Conservation (phyloP, 371 early-diverging fungal species). For the Entomophthora muscae region DNA sequence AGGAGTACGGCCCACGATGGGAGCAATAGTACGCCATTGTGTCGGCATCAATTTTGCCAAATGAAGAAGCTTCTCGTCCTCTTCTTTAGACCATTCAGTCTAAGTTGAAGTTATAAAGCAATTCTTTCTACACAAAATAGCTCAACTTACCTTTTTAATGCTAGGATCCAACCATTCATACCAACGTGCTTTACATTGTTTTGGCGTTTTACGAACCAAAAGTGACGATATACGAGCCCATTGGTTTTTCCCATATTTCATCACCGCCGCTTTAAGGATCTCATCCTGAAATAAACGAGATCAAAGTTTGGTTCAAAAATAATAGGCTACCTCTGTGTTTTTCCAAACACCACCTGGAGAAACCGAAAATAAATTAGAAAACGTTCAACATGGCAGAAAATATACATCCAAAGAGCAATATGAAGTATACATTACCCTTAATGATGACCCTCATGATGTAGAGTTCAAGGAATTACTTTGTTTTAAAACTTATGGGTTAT, state of each 20-base stretch:
- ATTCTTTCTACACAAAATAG: neutral
- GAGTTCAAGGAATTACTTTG: too few species aligned
- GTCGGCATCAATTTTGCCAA: conserved; percentile 97
- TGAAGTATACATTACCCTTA: too few species aligned
- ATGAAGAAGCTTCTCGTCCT: conserved; percentile 93
- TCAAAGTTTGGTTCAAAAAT: neutral
- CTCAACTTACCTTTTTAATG: conserved; percentile 65
- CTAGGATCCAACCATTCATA: conserved; percentile 97
- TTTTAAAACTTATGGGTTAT: too few species aligned
- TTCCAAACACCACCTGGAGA: conserved; percentile 80
- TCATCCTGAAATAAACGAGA: conserved; percentile 42
- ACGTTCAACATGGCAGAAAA: too few species aligned
- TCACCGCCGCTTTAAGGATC: conserved; percentile 92
- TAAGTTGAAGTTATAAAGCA: conserved; percentile 11
- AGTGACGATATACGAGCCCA: conserved; percentile 97
- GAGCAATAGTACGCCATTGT: conserved; percentile 97
- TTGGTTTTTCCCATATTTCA: conserved; percentile 97
- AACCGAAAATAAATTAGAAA: neutral
- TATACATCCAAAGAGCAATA: too few species aligned
- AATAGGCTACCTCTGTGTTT: conserved; percentile 41
- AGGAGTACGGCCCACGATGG: conserved; percentile 94
- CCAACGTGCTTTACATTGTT: conserved; percentile 98
- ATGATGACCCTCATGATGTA: too few species aligned
- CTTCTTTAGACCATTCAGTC: conserved; percentile 96
- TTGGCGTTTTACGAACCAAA: conserved; percentile 84